Base-by-base conservation (phyloP, 306 rosid species). In the Sicyos baderoa region DNA sequence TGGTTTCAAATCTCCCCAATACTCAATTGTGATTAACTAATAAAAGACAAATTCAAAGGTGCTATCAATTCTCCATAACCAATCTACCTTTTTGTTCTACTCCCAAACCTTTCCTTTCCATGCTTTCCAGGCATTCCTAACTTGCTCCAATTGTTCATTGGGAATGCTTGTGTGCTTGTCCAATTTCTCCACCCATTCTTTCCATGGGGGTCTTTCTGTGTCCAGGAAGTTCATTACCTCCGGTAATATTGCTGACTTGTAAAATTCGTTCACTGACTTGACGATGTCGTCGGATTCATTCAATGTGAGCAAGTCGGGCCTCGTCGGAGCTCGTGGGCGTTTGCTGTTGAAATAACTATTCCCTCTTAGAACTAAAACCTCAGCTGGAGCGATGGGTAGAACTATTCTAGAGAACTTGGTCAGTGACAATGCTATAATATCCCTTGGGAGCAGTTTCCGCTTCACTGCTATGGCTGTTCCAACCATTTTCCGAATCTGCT, bases 401-500 rank as follows among this genome's bases (percentile, higher is more conserved):
- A 84, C 81, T 0, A 93, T 84, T 56, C 96, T 74, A 52, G 96
- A 72, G 85, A 84, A 93, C 78, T 86, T 88, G 76, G 42, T 11
- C 63, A 93, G 86, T 68, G 97, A 90, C 83, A 93, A 62, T 7
- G 49, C 58, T 77, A 85, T 52, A 65, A 84, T 37, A 65, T 93
- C 94, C 67, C 79, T 86, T 1, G 94, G 99, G 51, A 93, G 93
- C 72, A 90, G 82, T 54, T 85, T 77, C 79, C 90, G 84, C 84
- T 89, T 88, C 37, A 93, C 85, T 7, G 97, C 97, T 70, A 93
- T 88, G 6, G 91, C 94, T 42, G 94, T 89, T 60, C 84, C 99
- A 71, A 93, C 79, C 96, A 93, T 93, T 78, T 90, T 93, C 73
- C 97, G 90, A 59, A 89, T 88, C 94, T 93, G 88, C 55, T 50